Base-by-base conservation (phyloP, 495 filamentous ascomycete genomes). In the Hyaloscypha finlandica region DNA sequence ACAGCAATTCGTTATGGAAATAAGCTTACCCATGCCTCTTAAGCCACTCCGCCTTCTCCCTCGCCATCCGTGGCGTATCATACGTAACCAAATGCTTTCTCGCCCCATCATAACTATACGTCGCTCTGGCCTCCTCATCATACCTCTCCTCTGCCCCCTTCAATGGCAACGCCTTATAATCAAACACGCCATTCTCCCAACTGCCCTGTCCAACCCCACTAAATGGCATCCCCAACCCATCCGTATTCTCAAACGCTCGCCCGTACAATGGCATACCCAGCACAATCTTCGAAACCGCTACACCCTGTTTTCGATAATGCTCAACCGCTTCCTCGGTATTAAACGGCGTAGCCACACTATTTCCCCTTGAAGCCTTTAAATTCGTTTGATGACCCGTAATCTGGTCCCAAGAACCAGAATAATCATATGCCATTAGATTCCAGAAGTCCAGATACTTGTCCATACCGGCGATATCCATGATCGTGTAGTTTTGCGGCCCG, bases 231-330 rank as follows among this genome's bases (percentile, higher is more conserved):
- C 95, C 94, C 0, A 86, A 85, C 0, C 93, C 93, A 35, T 88
- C 81, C 0, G 95, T 97, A 45, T 84, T 81, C 69, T 86, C 79
- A 73, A 97, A 98, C 9, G 94, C 87, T 8, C 94, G 87, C 11
- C 95, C 94, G 72, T 97, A 98, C 8, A 97, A 78, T 11, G 95
- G 94, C 89, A 97, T 94, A 19, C 94, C 95, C 37, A 97, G 73
- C 8, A 97, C 88, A 56, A 98, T 88, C 79, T 97, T 96, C 59
- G 76, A 63, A 0, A 83, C 68, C 0, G 77, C 73, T 0, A 97
- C 87, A 0, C 90, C 91, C 16, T 81, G 79, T 1, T 76, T 75
- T 59, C 85, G 78, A 79, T 97, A 97, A 70, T 89, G 81, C 22
- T 84, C 77, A 3, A 92, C 78, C 1, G 92, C 92, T 29, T 80